Conservation (phyloP, 1,284 basidiomycete genomes). For the Pseudozyma pruni region DNA sequence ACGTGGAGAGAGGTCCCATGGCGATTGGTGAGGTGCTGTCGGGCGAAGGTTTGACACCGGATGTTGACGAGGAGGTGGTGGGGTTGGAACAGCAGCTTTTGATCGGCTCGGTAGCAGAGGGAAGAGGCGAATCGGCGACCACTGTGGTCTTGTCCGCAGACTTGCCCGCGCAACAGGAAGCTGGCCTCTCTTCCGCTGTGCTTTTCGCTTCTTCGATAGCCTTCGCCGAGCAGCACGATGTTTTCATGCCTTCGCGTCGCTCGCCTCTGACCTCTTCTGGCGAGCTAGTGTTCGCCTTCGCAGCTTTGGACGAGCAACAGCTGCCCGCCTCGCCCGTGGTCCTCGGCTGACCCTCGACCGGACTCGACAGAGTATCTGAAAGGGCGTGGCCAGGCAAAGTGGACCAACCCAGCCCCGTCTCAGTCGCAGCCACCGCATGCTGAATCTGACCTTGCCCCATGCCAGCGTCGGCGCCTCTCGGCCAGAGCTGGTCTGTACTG, state of each 20-base stretch:
- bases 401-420: slow-evolving; percentile 44
- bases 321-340: neutral
- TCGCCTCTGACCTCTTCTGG: neutral
- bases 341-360: neutral
- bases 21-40: neutral
- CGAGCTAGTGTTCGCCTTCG: neutral
- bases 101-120: too few species aligned
- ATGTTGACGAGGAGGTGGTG: neutral
- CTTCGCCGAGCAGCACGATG: slow-evolving; percentile 26
- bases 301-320: slow-evolving; percentile 30
- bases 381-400: slow-evolving; percentile 22
- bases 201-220: neutral
- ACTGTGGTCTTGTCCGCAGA: too few species aligned
- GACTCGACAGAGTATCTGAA: slow-evolving; percentile 10
- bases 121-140: too few species aligned
- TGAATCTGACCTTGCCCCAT: slow-evolving; percentile 54
- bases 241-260: neutral
- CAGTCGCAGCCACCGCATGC: slow-evolving; percentile 35
- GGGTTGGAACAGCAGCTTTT: slow-evolving; percentile 28
- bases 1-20: slow-evolving; percentile 36
- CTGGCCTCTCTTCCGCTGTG: neutral
- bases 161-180: slow-evolving; percentile 19
- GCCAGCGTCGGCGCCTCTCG: slow-evolving; percentile 35
- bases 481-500: slow-evolving; percentile 34
- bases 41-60: too few species aligned